Conservation (phyloP, 1,284 basidiomycete species). For the Ustilago shanxiensis region DNA sequence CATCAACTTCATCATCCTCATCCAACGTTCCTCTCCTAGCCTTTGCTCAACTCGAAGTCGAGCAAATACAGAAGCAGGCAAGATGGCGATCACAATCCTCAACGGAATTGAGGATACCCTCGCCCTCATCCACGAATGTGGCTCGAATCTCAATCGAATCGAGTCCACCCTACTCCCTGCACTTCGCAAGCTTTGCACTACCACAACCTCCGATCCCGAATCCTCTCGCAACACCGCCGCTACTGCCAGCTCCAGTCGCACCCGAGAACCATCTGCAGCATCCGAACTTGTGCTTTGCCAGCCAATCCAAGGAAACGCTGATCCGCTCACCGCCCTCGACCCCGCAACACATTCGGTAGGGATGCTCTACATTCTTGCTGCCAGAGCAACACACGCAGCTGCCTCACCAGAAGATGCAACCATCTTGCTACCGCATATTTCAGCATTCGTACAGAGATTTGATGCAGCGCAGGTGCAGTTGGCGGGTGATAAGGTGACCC, state of each 20-base stretch:
- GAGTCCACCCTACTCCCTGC: slow-evolving; percentile 39
- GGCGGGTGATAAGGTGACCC: slow-evolving; percentile 37
- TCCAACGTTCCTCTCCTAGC: not conserved
- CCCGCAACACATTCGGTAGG: slow-evolving; percentile 44
- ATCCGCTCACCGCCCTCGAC: slow-evolving; percentile 45
- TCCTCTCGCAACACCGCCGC: slow-evolving; percentile 11
- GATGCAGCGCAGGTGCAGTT: slow-evolving; percentile 24
- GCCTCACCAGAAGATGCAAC: slow-evolving; percentile 16
- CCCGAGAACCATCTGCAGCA: not conserved
- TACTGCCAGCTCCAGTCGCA: slow-evolving; percentile 19
- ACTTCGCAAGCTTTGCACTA: slow-evolving; percentile 36
- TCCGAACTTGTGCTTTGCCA: slow-evolving; percentile 29
- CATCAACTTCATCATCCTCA: not conserved
- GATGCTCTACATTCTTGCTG: slow-evolving; percentile 54
- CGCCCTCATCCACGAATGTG: slow-evolving; percentile 49
- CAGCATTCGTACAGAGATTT: slow-evolving; percentile 28
- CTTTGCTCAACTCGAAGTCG: too few relatives aligned
- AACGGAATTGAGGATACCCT: slow-evolving; percentile 49
- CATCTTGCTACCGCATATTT: slow-evolving; percentile 32
- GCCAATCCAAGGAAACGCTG: slow-evolving; percentile 32
- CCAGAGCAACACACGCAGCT: slow-evolving; percentile 17
- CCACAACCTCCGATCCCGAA: slow-evolving; percentile 16
- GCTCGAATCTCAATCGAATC: slow-evolving; percentile 18
- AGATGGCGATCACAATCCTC: slow-evolving; percentile 37
- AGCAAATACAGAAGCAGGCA: too few relatives aligned